Percentiles rank a stretch among this genome's conserved stretches.
Evolutionary conservation across 352 stramenopile species (phyloP).

Genomic region (Pythium plurisporium): DNA sequence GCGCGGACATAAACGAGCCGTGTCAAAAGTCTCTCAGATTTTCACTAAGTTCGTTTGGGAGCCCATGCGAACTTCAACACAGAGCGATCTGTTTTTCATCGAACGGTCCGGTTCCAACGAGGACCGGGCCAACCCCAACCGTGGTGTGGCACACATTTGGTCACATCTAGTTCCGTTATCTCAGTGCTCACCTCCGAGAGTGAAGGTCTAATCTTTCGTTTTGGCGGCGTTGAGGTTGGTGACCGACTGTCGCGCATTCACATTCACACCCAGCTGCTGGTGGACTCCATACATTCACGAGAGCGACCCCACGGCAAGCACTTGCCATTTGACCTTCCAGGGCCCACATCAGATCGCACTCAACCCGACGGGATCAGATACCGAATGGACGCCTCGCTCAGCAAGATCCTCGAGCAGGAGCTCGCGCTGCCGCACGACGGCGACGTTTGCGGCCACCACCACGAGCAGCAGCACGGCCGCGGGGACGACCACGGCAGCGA

Average conservation of each 20-base stretch:
- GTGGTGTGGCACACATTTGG: conserved; percentile 6
- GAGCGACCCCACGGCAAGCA: not conserved
- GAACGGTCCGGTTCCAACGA: not conserved
- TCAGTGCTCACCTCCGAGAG: not conserved
- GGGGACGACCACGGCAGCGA: not conserved
- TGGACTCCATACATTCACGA: too few relatives aligned
- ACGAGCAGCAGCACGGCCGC: conserved; percentile 4
- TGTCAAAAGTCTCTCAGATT: not conserved
- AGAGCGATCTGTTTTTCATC: not conserved
- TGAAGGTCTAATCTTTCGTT: conserved; percentile 22
- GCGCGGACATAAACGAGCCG: not conserved
- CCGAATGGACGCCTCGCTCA: conserved; percentile 18
- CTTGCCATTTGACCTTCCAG: conserved; percentile 4
- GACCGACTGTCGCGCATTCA: conserved; percentile 2
- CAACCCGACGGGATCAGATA: not conserved
- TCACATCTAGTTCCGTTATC: not conserved
- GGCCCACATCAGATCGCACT: not conserved
- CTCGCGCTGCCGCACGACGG: conserved; percentile 19
- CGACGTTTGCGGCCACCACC: conserved; percentile 19
- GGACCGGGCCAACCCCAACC: not conserved
- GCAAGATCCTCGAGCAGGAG: conserved; percentile 22
- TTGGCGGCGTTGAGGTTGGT: too few relatives aligned
- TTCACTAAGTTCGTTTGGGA: conserved; percentile 4
- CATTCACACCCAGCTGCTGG: too few relatives aligned
- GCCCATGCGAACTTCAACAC: not conserved